Base-by-base conservation (phyloP, 2,329 filamentous ascomycete genomes). In the Curvularia lunata region DNA sequence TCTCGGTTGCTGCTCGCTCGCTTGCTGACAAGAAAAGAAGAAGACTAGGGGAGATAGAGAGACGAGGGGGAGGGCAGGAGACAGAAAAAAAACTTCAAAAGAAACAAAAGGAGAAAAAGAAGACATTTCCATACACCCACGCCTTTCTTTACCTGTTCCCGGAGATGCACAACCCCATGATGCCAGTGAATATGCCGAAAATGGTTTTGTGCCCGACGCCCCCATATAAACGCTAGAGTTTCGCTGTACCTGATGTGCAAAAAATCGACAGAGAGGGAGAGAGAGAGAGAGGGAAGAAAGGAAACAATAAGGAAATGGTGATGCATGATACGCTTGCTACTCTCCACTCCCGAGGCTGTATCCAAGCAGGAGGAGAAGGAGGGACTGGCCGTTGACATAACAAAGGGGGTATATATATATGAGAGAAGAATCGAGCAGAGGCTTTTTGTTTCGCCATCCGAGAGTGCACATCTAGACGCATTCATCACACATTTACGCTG, bases 171-270 rank as follows among this genome's bases (percentile, higher is more conserved):
- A 25, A 21, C 12, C 54, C 59, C 37, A 40, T 48, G 45, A 60
- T 60, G 54, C 60, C 23, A 55, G 47, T 50, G 48, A 58, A 42
- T n/a, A 37, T 57, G 56, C 56, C 52, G 50, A 52, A 25, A 21
- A 41, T 10, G 34, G 16, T 37, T 37, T 37, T 37, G 16, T 37
- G 16, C 34, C 34, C 16, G 16, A 37, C 34, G 34, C 34, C 34
- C 34, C 16, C 34, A 34, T 34, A 34, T 34, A 16, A 37, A n/a
- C 34, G 34, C 16, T 37, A n/a, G 16, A 37, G n/a, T n/a, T 37
- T 37, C 34, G 34, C 34, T n/a, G n/a, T 53, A 16, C 7, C 19
- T 18, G n/a, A 46, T 34, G 18, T 30, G n/a, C 30, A 32, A 19
- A 21, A 12, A 12, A 30, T 30, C 10, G 27, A 18, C 12, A 28